A percentile compares a stretch with the other conserved stretches of the same genome.
Conservation (phyloP, 306 rosid genomes). For the Gastrolobium bilobum region DNA sequence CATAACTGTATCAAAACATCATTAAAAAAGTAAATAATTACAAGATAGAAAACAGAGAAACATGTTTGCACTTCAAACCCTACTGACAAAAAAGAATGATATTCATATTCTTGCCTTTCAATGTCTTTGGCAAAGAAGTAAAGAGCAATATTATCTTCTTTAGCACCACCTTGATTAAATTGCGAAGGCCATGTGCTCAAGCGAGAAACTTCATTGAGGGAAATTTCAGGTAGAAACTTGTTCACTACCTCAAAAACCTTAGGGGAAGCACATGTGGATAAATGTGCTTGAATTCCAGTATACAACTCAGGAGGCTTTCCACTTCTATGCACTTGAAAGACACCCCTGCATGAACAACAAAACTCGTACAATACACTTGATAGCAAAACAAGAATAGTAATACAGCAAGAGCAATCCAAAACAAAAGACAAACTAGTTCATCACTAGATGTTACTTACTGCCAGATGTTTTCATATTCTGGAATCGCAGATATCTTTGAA, state of each 20-base stretch:
- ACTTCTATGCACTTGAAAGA: constrained; percentile 74
- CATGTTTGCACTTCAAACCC: not conserved
- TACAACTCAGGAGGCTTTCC: constrained; percentile 64
- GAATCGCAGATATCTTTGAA: constrained; percentile 65
- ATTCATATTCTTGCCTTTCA: constrained; percentile 65
- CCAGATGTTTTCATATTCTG: constrained; percentile 87
- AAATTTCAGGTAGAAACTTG: constrained; percentile 65
- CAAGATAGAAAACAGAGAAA: constrained; percentile 18
- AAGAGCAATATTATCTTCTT: constrained; percentile 90
- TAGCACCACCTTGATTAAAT: constrained; percentile 74
- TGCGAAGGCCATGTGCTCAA: constrained; percentile 88
- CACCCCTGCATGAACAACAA: constrained; percentile 70
- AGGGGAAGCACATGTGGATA: constrained; percentile 81
- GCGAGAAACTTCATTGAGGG: constrained; percentile 85
- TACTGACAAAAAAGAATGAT: constrained; percentile 27
- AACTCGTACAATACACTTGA: constrained; percentile 39
- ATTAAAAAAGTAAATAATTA: constrained; percentile 4
- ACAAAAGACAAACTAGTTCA: constrained; percentile 37
- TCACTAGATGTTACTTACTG: constrained; percentile 69
- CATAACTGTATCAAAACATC: constrained; percentile 67
- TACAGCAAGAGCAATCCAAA: constrained; percentile 33
- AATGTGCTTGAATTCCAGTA: constrained; percentile 89
- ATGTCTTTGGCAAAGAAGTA: constrained; percentile 91
- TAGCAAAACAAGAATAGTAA: constrained; percentile 32
- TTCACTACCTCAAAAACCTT: constrained; percentile 74